Conservation (phyloP, 176 grass and related monocot species). For the Metroxylon sagu region DNA sequence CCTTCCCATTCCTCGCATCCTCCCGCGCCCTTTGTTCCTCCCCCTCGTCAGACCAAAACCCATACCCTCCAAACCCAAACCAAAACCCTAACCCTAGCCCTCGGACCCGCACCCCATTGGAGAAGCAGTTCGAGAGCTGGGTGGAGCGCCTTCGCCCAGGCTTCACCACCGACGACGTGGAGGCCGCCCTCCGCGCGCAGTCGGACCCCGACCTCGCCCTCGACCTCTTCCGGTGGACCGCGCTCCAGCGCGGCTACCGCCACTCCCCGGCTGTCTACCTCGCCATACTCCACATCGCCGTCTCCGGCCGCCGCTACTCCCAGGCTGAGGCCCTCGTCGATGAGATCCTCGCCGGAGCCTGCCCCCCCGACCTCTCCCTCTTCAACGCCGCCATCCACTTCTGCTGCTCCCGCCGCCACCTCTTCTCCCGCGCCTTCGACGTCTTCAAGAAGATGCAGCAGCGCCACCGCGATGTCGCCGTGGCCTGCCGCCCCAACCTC, state of each 20-base stretch:
- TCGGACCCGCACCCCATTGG: conserved; percentile 43
- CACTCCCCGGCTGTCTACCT: conserved; percentile 54
- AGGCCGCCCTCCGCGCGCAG: conserved; percentile 44
- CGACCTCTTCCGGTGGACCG: conserved; percentile 85
- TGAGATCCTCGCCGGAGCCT: conserved; percentile 76
- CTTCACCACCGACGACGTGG: conserved; percentile 54
- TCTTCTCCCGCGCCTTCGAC: conserved; percentile 83
- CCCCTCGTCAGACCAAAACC: conserved; percentile 8
- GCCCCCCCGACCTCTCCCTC: conserved; percentile 46
- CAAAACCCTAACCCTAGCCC: background rate
- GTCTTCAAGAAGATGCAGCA: conserved; percentile 77
- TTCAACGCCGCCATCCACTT: conserved; percentile 74
- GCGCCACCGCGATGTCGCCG: conserved; percentile 17
- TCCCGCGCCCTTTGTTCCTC: conserved; percentile 16
- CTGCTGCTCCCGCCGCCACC: conserved; percentile 63
- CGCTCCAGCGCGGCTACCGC: conserved; percentile 62
- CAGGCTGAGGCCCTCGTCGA: conserved; percentile 55
- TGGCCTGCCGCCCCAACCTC: conserved; percentile 40
- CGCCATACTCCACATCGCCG: conserved; percentile 50
- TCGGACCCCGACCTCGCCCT: conserved; percentile 66
- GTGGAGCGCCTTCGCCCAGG: conserved; percentile 62
- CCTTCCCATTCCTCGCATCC: background rate
- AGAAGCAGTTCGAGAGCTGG: conserved; percentile 84
- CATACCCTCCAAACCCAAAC: background rate
- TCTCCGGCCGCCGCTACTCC: conserved; percentile 39